phyloP scores from a whole-genome alignment of 1,284 basidiomycete species.

The Melampsora americana region DNA sequence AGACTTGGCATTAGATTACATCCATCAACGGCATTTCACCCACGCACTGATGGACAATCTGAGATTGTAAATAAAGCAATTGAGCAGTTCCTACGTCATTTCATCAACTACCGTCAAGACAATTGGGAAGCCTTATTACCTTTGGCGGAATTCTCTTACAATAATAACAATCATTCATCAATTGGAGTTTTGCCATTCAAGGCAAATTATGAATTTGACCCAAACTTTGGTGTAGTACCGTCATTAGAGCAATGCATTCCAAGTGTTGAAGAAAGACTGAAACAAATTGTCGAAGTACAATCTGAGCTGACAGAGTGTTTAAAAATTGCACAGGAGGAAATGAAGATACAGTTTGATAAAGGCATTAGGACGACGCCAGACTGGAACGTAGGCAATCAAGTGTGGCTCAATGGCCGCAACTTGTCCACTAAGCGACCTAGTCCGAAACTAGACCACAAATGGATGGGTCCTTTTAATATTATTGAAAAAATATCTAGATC shows the following conservation, averaged over 20 bases:
- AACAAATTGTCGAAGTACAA: neutral
- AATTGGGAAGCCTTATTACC: slow-evolving; percentile 3
- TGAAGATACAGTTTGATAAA: no score
- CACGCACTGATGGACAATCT: neutral
- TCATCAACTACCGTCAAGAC: slow-evolving; percentile 25
- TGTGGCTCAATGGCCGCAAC: neutral
- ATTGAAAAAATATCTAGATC: no score
- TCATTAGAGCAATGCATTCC: neutral
- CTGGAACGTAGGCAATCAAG: neutral
- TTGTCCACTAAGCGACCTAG: no score
- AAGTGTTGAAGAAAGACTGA: neutral
- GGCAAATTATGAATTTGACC: neutral
- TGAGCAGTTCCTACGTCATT: neutral
- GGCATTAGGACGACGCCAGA: neutral
- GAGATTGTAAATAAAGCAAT: neutral
- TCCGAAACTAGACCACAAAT: no score
- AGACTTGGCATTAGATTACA: neutral
- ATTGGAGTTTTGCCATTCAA: slow-evolving; percentile 1
- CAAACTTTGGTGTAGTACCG: neutral
- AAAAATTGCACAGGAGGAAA: no score
- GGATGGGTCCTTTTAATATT: no score
- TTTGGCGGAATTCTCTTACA: neutral
- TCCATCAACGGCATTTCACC: neutral
- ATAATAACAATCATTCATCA: neutral
- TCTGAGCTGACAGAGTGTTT: neutral